Conservation (phyloP, 306 rosid species). For the Biancaea sappan region DNA sequence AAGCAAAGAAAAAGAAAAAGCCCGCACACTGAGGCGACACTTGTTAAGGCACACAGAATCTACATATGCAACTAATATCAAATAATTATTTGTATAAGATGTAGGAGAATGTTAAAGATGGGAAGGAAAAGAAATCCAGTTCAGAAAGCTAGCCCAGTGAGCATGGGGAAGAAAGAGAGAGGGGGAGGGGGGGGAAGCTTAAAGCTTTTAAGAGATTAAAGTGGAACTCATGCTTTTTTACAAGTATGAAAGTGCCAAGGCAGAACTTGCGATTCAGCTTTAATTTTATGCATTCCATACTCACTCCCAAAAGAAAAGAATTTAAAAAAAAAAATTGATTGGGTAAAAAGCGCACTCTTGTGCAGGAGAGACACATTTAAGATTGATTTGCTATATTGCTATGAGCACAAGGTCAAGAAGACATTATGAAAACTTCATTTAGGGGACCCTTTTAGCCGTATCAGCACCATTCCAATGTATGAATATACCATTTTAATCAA, state of each 20-base stretch:
- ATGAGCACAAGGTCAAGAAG: neutral
- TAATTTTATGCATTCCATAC: neutral
- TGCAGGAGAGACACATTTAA: neutral
- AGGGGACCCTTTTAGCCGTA: neutral
- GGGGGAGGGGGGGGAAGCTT: too few species aligned
- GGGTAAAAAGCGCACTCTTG: neutral
- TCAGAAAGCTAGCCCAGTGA: neutral
- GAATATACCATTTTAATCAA: constrained; percentile 9
- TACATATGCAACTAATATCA: constrained; percentile 15
- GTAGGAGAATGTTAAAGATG: neutral
- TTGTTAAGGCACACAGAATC: constrained; percentile 18
- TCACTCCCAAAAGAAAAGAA: neutral
- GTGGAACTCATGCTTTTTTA: neutral
- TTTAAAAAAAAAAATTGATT: neutral
- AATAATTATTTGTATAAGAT: neutral
- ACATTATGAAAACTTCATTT: neutral
- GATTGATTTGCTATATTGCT: neutral
- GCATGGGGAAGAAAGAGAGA: too few species aligned
- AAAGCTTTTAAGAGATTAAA: neutral
- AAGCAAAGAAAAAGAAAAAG: neutral
- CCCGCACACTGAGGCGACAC: neutral
- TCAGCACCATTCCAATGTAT: constrained; percentile 3
- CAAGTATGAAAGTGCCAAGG: neutral
- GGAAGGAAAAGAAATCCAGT: neutral
- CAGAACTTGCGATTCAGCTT: neutral